A percentile compares a stretch with the other conserved stretches of the same genome.
Evolutionary conservation across 805 yeast species (phyloP).

Genomic region (Geotrichum ghanense): DNA sequence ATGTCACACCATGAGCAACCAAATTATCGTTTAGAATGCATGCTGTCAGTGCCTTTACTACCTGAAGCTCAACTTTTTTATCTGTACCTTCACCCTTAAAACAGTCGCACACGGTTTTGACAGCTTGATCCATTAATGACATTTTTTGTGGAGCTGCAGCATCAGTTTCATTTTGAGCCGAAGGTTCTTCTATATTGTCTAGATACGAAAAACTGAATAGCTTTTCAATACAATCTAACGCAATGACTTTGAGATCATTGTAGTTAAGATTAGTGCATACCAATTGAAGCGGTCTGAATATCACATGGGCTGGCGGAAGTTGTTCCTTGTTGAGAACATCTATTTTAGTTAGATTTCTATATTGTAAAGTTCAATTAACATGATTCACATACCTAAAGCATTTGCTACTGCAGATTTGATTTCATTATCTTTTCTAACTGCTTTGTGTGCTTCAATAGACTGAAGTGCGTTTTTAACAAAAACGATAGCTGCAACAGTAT

Average conservation of each 20-base stretch:
- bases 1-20: constrained; percentile 82
- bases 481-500: constrained; percentile 25
- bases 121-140: constrained; percentile 65
- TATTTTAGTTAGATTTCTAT: not conserved
- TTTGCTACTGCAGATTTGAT: constrained; percentile 25
- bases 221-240: constrained; percentile 80
- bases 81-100: constrained; percentile 91
- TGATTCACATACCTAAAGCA: constrained; percentile 25
- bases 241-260: constrained; percentile 53
- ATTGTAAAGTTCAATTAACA: constrained; percentile 1
- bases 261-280: constrained; percentile 57
- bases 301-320: constrained; percentile 34
- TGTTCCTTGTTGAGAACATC: constrained; percentile 19
- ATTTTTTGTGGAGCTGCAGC: constrained; percentile 45
- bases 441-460: constrained; percentile 45
- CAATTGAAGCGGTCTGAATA: constrained; percentile 69
- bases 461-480: constrained; percentile 51
- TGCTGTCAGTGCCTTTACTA: constrained; percentile 81
- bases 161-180: constrained; percentile 27
- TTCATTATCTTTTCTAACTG: constrained; percentile 38
- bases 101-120: constrained; percentile 71
- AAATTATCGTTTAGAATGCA: constrained; percentile 70
- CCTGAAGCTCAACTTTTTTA: constrained; percentile 80
- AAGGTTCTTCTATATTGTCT: constrained; percentile 26
- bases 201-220: constrained; percentile 78